These are phyloP conservation scores for Candida sanyaensis DNA, from an alignment of 1,139 yeast species.

Conservation along the genomic window DNA sequence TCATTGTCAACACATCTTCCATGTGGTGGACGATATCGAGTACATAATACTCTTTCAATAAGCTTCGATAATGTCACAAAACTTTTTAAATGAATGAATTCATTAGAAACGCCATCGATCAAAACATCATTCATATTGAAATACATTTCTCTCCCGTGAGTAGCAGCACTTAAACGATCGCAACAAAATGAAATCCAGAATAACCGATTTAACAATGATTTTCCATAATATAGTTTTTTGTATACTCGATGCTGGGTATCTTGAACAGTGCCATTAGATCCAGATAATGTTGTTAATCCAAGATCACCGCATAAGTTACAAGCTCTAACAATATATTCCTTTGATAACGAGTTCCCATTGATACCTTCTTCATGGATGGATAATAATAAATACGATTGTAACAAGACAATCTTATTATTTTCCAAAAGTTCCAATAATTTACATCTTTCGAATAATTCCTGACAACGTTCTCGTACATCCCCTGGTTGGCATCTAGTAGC, in stretches of 20 bases:
- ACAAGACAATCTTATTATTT: conserved; percentile 24
- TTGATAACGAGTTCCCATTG: conserved; percentile 23
- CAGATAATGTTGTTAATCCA: conserved; percentile 24
- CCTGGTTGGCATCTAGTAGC: conserved; percentile 21
- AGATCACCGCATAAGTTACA: conserved; percentile 26
- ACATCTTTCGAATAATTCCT: conserved; percentile 22
- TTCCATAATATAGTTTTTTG: conserved; percentile 14
- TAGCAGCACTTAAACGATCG: conserved; percentile 26
- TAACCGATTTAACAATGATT: conserved; percentile 20
- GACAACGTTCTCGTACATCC: conserved; percentile 19
- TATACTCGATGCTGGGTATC: conserved; percentile 7
- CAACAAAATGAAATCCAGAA: conserved; percentile 28
- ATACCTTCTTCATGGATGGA: conserved; percentile 30
- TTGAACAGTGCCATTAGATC: conserved; percentile 17
- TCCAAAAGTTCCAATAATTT: conserved; percentile 25
- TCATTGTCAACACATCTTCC: conserved; percentile 18
- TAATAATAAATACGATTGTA: conserved; percentile 25
- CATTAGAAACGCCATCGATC: conserved; percentile 19
- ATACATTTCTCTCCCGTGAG: conserved; percentile 26
- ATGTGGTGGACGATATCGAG: conserved; percentile 25
- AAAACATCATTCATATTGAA: conserved; percentile 22
- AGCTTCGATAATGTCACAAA: conserved; percentile 21
- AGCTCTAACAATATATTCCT: conserved; percentile 24
- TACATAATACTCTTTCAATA: conserved; percentile 21
- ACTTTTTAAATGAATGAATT: conserved; percentile 22